Evolutionary conservation across 495 filamentous ascomycete genomes (phyloP), one percentile per base, ranked within the genome.

Genomic region (Amorphotheca resinae): DNA sequence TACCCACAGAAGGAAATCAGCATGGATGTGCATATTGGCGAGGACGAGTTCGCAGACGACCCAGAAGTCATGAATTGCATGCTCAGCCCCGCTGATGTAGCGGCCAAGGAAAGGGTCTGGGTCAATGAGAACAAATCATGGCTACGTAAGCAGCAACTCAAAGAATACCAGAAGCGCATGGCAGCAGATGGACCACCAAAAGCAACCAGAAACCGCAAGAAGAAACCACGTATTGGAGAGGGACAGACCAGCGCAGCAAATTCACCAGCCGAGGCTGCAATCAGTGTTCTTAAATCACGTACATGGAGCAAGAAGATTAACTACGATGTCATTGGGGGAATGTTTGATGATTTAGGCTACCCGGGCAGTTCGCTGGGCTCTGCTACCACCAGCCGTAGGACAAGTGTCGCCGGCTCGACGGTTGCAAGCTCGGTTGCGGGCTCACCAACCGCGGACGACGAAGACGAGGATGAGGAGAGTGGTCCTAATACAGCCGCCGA

Each of bases 121-220:
- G 73, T 87, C n/a, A 82, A 87, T 46, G 76, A 84, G 50, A 95
- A 96, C 61, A 82, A 85, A 53, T 84, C 89, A 41, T 98, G 84
- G 63, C 68, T 98, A 28, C 81, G 88, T 4, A 70, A 75, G 17
- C 74, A 87, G 58, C 84, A 94, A 57, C 74, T 78, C 36, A 89
- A 87, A 59, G 66, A 72, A 3, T 73, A 86, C 26, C 72, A 79
- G 23, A 67, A 75, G 41, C 75, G 79, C 42, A 60, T 86, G 42
- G 67, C 72, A 3, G 68, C 69, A 22, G 70, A 70, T 41, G 64
- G 57, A 17, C 67, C 70, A 25, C 59, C 64, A 4, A 73, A 74
- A 49, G 59, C 59, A 22, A 67, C 53, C 37, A 66, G 72, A 28
- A 66, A 65, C 25, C 62, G 65, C 12, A 59, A 64, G 46, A 72